Conservation (phyloP, 2,329 filamentous ascomycete species). For the Cadophora sp. region DNA sequence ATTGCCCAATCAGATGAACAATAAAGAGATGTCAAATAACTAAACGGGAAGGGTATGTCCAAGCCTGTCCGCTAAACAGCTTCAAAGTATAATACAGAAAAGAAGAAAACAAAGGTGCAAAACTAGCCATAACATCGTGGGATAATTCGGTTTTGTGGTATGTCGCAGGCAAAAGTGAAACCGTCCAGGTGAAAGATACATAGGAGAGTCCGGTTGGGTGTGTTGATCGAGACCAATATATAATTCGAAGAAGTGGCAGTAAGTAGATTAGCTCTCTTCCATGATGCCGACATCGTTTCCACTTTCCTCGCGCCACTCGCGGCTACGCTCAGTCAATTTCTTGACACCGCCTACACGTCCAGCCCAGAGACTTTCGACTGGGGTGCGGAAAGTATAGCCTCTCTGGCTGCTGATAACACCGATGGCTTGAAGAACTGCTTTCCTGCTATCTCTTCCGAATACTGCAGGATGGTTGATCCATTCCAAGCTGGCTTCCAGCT, state of each 20-base stretch:
- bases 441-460: constrained; percentile 91
- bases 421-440: constrained; percentile 94
- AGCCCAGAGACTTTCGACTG: constrained; percentile 90
- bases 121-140: constrained; percentile 24
- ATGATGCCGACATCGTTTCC: constrained; percentile 44
- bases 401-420: constrained; percentile 95
- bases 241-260: not conserved
- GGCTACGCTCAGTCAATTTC: constrained; percentile 79
- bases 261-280: constrained; percentile 41
- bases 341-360: constrained; percentile 81
- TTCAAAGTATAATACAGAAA: constrained; percentile 24
- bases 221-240: not conserved
- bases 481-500: constrained; percentile 88
- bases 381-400: constrained; percentile 90
- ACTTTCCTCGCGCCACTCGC: constrained; percentile 89
- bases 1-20: not conserved
- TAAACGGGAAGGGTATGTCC: constrained; percentile 17
- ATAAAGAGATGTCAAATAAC: constrained; percentile 4
- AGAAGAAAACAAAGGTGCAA: not conserved
- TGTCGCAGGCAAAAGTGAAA: constrained; percentile 4
- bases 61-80: constrained; percentile 22
- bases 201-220: constrained; percentile 7
- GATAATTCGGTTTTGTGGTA: constrained; percentile 20
- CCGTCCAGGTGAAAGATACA: not conserved
- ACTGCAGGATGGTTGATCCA: constrained; percentile 98